Percentiles rank a stretch among this genome's conserved stretches.
Evolutionary conservation across 1,284 basidiomycete species (phyloP).

Genomic region (Cutaneotrichosporon cavernicola): DNA sequence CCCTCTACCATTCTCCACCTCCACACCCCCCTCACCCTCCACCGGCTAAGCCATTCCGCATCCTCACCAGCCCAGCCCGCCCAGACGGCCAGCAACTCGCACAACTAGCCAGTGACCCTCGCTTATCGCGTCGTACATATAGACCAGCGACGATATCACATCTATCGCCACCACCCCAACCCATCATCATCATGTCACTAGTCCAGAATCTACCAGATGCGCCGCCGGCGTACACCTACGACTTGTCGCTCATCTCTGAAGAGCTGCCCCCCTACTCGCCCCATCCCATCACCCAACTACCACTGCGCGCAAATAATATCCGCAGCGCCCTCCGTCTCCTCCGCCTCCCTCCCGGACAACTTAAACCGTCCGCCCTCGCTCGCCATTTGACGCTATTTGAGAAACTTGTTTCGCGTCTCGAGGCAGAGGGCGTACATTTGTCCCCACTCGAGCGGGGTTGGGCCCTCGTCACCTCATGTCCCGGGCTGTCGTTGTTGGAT

Average conservation of each 20-base stretch:
- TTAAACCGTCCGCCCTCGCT: not conserved
- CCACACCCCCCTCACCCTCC: too few relatives aligned
- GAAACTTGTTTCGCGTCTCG: not conserved
- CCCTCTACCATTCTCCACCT: not conserved
- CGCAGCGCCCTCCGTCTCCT: not conserved
- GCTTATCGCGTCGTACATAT: too few relatives aligned
- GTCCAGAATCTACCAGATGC: too few relatives aligned
- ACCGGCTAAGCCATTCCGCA: not conserved
- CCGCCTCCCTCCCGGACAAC: not conserved
- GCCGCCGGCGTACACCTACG: not conserved
- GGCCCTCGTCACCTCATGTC: not conserved
- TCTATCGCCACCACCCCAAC: too few relatives aligned
- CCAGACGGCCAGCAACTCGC: too few relatives aligned
- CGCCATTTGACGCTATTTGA: not conserved
- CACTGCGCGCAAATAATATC: not conserved
- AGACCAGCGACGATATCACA: too few relatives aligned
- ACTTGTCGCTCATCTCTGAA: not conserved
- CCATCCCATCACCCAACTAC: not conserved
- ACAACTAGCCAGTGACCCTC: too few relatives aligned
- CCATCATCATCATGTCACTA: too few relatives aligned
- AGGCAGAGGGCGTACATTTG: conserved; percentile 1
- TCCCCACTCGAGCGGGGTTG: conserved; percentile 1
- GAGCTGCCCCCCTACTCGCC: not conserved
- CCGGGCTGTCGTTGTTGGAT: not conserved
- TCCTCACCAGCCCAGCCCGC: too few relatives aligned